Evolutionary conservation across 495 filamentous ascomycete species (phyloP), one percentile per base, ranked within the genome.

Genomic region (Penicillium bovifimosum): DNA sequence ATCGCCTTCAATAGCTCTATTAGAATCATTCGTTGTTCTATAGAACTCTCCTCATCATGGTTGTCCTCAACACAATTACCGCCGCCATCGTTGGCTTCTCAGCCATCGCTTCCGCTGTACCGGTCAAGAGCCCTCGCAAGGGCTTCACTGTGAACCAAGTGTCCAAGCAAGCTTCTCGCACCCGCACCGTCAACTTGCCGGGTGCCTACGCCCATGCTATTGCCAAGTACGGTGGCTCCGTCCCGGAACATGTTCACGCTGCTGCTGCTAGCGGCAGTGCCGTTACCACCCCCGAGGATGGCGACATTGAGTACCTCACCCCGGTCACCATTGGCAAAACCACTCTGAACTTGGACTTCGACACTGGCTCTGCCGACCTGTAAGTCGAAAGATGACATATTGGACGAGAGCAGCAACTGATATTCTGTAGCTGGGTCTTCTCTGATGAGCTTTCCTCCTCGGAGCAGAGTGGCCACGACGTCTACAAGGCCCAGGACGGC

Each of bases 281-380:
- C 29, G 59, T 66, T 41, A 76, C 82, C 16, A 76, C 63, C 4
- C 86, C 87, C 0, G 71, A 81, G 61, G 36, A 61, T 10, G 66
- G 79, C 57, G 87, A 90, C 58, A 54, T 62, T 29, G 80, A 86
- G 64, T 91, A 87, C 56, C 62, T 90, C 53, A 79, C 76, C 24
- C 84, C 85, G 13, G 85, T 90, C 47, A 74, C 67, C 3, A 73
- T 90, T 52, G 87, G 87, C 52, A 69, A 70, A 10, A 80, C 82
- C 47, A 78, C 74, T 5, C 62, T 90, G 57, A 77, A 83, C 58
- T 60, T 91, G 50, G 83, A 89, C 62, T 77, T 90, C 59, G 87
- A 91, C 63, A 89, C 87, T 35, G 87, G 87, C 3, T 86, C 82
- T 34, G 80, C 84, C 38, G 87, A 91, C 70, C 79, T 91, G 76